phyloP scores from a whole-genome alignment of 1,284 basidiomycete genomes.

The Moesziomyces antarcticus region DNA sequence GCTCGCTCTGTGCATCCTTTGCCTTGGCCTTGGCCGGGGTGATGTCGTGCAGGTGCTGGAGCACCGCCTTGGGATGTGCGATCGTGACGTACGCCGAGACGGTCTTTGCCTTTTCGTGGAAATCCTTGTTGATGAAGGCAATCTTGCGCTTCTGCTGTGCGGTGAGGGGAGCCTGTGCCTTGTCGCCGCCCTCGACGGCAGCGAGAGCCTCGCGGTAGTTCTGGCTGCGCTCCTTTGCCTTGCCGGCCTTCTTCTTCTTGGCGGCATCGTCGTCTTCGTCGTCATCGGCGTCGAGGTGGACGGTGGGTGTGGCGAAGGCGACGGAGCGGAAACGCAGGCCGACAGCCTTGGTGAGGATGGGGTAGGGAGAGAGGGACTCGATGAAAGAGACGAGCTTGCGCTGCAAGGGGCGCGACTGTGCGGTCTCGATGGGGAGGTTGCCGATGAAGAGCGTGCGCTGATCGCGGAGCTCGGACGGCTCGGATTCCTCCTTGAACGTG shows the following conservation, averaged over 20 bases:
- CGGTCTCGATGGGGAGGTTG: constrained; percentile 82
- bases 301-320: constrained; percentile 65
- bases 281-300: constrained; percentile 52
- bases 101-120: constrained; percentile 59
- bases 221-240: constrained; percentile 71
- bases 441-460: constrained; percentile 91
- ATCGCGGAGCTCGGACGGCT: constrained; percentile 71
- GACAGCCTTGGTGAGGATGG: constrained; percentile 45
- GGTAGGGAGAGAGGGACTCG: constrained; percentile 58
- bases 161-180: constrained; percentile 74
- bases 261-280: constrained; percentile 66
- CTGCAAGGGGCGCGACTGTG: constrained; percentile 71
- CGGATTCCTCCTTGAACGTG: constrained; percentile 47
- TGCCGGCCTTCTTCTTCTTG: constrained; percentile 62
- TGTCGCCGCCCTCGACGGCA: constrained; percentile 59
- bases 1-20: constrained; percentile 15
- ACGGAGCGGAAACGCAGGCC: constrained; percentile 68
- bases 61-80: constrained; percentile 45
- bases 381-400: constrained; percentile 68
- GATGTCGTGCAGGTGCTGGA: constrained; percentile 31
- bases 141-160: constrained; percentile 91
- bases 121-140: constrained; percentile 89
- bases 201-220: constrained; percentile 75
- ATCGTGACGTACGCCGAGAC: constrained; percentile 66
- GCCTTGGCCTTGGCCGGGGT: constrained; percentile 30